Evolutionary conservation across 257 asterid species (phyloP).

Genomic region (Scutellaria minor): DNA sequence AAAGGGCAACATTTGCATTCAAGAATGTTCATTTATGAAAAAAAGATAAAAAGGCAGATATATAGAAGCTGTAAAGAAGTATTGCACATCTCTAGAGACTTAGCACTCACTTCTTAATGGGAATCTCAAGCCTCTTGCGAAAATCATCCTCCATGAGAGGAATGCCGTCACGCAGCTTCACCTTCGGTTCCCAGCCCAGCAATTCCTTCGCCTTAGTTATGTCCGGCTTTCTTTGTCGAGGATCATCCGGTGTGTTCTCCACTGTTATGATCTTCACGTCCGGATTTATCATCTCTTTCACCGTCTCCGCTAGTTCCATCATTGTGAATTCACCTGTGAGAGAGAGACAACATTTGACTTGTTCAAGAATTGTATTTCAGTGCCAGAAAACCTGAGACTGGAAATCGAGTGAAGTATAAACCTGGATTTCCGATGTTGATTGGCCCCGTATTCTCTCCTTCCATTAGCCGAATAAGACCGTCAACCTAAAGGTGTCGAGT

Average conservation of each 20-base stretch:
- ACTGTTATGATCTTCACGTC: constrained; percentile 68
- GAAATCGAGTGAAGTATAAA: constrained; percentile 14
- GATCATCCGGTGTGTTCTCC: constrained; percentile 98
- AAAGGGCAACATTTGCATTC: too few relatives aligned
- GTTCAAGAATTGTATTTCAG: too few relatives aligned
- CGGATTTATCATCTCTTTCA: constrained; percentile 81
- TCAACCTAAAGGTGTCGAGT: constrained; percentile 45
- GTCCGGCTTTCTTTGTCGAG: constrained; percentile 91
- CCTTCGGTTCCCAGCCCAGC: constrained; percentile 92
- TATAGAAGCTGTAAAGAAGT: too few relatives aligned
- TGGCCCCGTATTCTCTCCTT: constrained; percentile 57
- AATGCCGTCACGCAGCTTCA: constrained; percentile 82
- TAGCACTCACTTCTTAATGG: constrained; percentile 45
- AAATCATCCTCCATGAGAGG: constrained; percentile 97
- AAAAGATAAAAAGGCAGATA: too few relatives aligned
- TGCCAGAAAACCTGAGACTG: too few relatives aligned
- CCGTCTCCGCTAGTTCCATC: constrained; percentile 58
- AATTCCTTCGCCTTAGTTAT: constrained; percentile 84
- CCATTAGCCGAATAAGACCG: constrained; percentile 65
- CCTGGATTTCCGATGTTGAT: constrained; percentile 61
- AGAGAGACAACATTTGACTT: too few relatives aligned
- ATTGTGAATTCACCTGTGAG: constrained; percentile 53
- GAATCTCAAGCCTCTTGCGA: constrained; percentile 72
- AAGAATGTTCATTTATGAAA: too few relatives aligned
- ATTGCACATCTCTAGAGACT: too few relatives aligned